Evolutionary conservation across 140 eudicot genomes (phyloP), one percentile per base, ranked within the genome.

Genomic region (Cichorium intybus): DNA sequence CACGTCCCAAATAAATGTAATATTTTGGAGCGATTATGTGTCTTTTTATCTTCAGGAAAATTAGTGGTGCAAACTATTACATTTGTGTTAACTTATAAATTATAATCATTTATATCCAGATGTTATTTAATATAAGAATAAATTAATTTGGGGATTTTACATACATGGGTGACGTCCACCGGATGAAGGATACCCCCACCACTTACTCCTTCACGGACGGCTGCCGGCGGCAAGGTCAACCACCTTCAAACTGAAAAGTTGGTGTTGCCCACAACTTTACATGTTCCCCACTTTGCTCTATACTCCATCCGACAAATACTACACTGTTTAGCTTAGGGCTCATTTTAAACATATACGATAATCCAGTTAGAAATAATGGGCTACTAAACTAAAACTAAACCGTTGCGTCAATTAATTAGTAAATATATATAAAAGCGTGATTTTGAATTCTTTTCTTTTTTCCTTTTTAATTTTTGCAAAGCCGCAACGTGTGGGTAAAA

Each of bases 261-360:
- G 51, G 56, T 72, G 77, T 39, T 43, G 6, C 43, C 77, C 77
- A 72, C 57, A 63, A 63, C 77, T 53, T 62, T 17, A 72, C 77
- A 72, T 72, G 77, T n/a, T n/a, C 51, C 50, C 77, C 77, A 72
- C 77, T 62, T 62, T 52, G 71, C 59, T 28, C 46, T 63, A 62
- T 3, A 7, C 11, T n/a, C 26, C 15, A 26, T 56, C 48, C 0
- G 43, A 16, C 61, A 33, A 66, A 24, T 14, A 48, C 16, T 39
- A 12, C 46, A 39, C n/a, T 11, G 46, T 39, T 11, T 10, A 39
- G 0, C 7, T 7, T 34, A 12, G n/a, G n/a, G 4, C 16, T 39
- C 46, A 39, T 39, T 39, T n/a, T n/a, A n/a, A n/a, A n/a, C n/a
- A n/a, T n/a, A n/a, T n/a, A n/a, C n/a, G n/a, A n/a, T n/a, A n/a